Evolutionary conservation across 768 basidiomycete species (phyloP).

Genomic region (Mycena epipterygia): DNA sequence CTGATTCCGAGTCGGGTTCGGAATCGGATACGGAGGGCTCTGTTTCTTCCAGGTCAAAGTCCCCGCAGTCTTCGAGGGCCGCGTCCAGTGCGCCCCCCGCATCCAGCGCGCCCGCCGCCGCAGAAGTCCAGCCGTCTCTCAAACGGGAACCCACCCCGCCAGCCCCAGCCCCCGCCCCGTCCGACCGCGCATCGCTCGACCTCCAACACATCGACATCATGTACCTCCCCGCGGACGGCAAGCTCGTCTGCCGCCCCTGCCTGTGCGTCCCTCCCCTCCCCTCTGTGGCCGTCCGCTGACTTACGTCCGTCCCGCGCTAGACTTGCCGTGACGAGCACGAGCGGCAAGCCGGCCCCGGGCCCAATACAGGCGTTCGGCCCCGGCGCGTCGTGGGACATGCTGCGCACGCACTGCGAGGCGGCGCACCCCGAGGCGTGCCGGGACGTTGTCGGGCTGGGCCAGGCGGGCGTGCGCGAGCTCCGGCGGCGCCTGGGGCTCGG

Average conservation of each 20-base stretch:
- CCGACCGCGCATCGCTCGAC: conserved; percentile 27
- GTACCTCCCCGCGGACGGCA: conserved; percentile 47
- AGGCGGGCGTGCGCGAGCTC: conserved; percentile 51
- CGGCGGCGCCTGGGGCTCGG: conserved; percentile 43
- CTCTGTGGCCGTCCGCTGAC: neutral
- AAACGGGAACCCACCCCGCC: neutral
- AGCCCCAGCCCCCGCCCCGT: neutral
- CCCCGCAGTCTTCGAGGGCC: conserved; percentile 10
- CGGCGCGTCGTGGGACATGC: conserved; percentile 51
- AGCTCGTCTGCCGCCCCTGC: conserved; percentile 55
- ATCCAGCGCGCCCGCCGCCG: neutral
- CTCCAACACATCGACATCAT: conserved; percentile 55
- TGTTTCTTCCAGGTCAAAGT: neutral
- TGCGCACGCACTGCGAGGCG: conserved; percentile 49
- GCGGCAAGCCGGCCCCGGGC: neutral
- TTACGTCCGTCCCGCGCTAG: neutral
- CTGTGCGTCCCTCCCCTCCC: conserved; percentile 43
- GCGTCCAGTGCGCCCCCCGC: conserved; percentile 21
- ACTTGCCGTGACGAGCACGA: conserved; percentile 20
- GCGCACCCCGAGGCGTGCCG: conserved; percentile 52
- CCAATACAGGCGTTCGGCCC: conserved; percentile 44
- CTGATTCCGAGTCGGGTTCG: conserved; percentile 22
- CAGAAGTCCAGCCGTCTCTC: neutral
- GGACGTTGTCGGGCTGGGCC: conserved; percentile 50
- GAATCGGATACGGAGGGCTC: neutral